Conservation (phyloP, 1,139 yeast species). For the Yamadazyma atlantica region DNA sequence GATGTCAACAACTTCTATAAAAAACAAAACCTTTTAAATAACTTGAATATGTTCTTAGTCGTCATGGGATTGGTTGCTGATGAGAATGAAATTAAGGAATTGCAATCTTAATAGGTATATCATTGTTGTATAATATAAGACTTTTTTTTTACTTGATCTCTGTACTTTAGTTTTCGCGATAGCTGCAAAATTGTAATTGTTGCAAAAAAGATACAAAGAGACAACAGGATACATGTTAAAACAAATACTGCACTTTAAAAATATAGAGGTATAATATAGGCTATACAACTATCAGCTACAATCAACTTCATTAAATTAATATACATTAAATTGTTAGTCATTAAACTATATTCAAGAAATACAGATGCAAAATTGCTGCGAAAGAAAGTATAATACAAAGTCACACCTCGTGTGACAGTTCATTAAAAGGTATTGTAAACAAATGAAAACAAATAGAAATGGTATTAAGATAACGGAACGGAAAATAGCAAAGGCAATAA, state of each 20-base stretch:
- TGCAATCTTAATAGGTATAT: conserved; percentile 20
- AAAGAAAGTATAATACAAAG: neutral
- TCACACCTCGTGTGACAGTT: too few relatives aligned
- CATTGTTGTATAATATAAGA: conserved; percentile 5
- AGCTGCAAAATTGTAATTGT: neutral
- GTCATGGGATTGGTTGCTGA: conserved; percentile 97
- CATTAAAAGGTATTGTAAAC: too few relatives aligned
- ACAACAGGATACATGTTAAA: too few relatives aligned
- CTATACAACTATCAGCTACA: too few relatives aligned
- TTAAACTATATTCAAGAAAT: neutral
- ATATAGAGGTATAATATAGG: too few relatives aligned
- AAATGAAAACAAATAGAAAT: neutral
- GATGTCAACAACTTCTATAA: conserved; percentile 56
- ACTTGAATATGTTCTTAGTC: conserved; percentile 87
- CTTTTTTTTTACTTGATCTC: conserved; percentile 1
- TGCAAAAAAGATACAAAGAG: too few relatives aligned
- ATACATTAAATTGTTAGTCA: neutral
- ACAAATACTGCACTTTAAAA: too few relatives aligned
- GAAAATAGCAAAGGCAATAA: neutral
- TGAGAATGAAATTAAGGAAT: conserved; percentile 57
- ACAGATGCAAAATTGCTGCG: neutral
- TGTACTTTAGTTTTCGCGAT: neutral
- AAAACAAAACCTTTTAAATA: conserved; percentile 67
- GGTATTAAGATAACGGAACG: neutral
- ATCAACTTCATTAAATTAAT: too few relatives aligned